Percentiles rank a stretch among this genome's conserved stretches.
Conservation (phyloP, 768 basidiomycete species). For the Leccinum longicurvipes region DNA sequence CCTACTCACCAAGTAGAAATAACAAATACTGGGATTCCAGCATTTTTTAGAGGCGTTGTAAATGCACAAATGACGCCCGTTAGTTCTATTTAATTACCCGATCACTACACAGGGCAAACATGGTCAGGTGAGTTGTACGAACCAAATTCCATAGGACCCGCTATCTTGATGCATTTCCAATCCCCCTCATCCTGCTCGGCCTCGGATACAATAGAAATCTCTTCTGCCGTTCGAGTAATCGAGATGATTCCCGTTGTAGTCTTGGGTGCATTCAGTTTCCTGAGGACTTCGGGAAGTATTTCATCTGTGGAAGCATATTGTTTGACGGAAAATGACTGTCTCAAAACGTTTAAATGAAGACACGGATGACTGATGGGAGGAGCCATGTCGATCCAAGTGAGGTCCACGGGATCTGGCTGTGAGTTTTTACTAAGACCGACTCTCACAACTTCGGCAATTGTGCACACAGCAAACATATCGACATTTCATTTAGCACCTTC, state of each 20-base stretch:
- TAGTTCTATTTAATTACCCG: constrained; percentile 36
- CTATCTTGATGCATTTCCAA: constrained; percentile 61
- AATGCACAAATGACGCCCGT: constrained; percentile 57
- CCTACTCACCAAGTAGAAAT: constrained; percentile 58
- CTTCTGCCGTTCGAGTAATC: constrained; percentile 56
- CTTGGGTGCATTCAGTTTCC: constrained; percentile 30
- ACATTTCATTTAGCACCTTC: neutral
- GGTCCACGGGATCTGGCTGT: neutral
- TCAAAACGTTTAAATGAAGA: constrained; percentile 46
- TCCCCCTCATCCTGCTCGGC: constrained; percentile 37
- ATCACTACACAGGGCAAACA: neutral
- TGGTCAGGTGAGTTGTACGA: constrained; percentile 2
- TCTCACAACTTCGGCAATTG: neutral
- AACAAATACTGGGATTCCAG: constrained; percentile 54
- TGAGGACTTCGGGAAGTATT: constrained; percentile 27
- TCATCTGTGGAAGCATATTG: constrained; percentile 34
- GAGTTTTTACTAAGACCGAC: neutral
- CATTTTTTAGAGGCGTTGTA: constrained; percentile 49
- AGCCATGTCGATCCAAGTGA: constrained; percentile 27
- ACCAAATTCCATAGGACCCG: constrained; percentile 68
- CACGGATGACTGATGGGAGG: constrained; percentile 45
- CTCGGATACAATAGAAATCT: constrained; percentile 58
- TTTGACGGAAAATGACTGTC: constrained; percentile 44
- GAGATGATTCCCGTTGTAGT: constrained; percentile 43
- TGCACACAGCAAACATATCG: neutral